Evolutionary conservation across 1,284 basidiomycete genomes (phyloP), one percentile per base, ranked within the genome.

Genomic region (Ceratorhiza oryzae-sativae): DNA sequence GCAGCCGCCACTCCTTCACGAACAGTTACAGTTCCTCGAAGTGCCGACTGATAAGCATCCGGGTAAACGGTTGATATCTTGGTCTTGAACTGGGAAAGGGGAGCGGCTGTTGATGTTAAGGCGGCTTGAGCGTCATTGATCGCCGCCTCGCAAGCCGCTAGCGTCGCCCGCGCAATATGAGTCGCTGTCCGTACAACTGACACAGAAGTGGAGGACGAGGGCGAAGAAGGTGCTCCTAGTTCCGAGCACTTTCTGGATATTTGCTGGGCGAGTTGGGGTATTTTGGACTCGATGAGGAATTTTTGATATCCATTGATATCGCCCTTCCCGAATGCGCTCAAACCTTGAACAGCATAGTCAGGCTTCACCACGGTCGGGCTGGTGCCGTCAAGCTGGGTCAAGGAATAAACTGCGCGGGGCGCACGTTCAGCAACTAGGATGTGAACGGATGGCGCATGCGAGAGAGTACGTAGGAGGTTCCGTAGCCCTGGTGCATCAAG

Each of bases 371-470:
- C 5, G 15, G 42, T 34, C 9, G 45, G 45, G 10, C 9, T 59
- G 23, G 49, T 25, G 4, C 30, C 42, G 15, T 34, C 45, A 34
- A 60, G 36, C 3, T 41, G 36, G 20, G 34, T 45, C 3, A 23
- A 18, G 3, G 55, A 27, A 20, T 46, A 34, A 0, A 45, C 15
- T 18, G 60, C 32, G 18, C 56, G 30, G n/a, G 67, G 55, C 41
- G 67, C 67, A 36, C 67, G 67, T 30, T 71, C 67, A 3, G 67
- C 34, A 32, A 71, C 67, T 5, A 71, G 13, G 18, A 71, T n/a
- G 3, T 39, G 45, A 4, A 60, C 45, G 6, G 67, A 71, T 25
- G 67, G 56, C 18, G 67, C 67, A 27, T 60, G 42, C 2, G 30
- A 34, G 8, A 71, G 45, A 30, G 20, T 45, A 25, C 30, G 55